phyloP scores from a whole-genome alignment of 192 early-diverging fungal species.

The Coemansia sp. region DNA sequence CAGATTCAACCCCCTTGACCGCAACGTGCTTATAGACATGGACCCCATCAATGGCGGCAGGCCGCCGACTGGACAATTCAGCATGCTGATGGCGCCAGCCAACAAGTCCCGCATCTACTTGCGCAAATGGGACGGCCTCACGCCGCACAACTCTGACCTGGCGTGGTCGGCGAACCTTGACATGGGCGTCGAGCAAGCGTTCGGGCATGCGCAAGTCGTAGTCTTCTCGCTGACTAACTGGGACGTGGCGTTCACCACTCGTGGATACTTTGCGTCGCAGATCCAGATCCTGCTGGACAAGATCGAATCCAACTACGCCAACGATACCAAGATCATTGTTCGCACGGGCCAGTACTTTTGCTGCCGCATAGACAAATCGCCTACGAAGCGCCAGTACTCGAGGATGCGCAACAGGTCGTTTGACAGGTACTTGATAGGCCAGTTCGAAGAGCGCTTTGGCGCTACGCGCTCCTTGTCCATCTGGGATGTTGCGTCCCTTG shows the following conservation, averaged over 20 bases:
- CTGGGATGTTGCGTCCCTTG: conserved; percentile 48
- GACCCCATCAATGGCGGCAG: not conserved
- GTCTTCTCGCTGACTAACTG: conserved; percentile 53
- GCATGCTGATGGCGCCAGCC: not conserved
- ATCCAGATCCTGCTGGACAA: conserved; percentile 21
- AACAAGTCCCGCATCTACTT: conserved; percentile 8
- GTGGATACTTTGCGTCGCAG: conserved; percentile 13
- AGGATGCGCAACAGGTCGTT: conserved; percentile 15
- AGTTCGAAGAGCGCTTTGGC: conserved; percentile 16
- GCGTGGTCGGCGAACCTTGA: not conserved
- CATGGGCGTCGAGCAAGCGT: not conserved
- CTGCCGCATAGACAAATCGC: conserved; percentile 33
- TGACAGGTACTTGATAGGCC: conserved; percentile 25
- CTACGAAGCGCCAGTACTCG: conserved; percentile 18
- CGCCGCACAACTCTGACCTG: not conserved
- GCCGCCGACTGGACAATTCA: not conserved
- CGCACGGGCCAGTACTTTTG: conserved; percentile 54
- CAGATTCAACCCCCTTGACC: not conserved
- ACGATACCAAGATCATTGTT: conserved; percentile 29
- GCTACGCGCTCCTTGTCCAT: not conserved
- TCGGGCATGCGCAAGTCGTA: conserved; percentile 14
- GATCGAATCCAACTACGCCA: conserved; percentile 27
- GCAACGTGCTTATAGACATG: not conserved
- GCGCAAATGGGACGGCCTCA: conserved; percentile 6
- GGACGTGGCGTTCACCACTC: conserved; percentile 43